Percentiles rank a stretch among this genome's conserved stretches.
Conservation (phyloP, 2,329 filamentous ascomycete species). For the Tolypocladium tropicale region DNA sequence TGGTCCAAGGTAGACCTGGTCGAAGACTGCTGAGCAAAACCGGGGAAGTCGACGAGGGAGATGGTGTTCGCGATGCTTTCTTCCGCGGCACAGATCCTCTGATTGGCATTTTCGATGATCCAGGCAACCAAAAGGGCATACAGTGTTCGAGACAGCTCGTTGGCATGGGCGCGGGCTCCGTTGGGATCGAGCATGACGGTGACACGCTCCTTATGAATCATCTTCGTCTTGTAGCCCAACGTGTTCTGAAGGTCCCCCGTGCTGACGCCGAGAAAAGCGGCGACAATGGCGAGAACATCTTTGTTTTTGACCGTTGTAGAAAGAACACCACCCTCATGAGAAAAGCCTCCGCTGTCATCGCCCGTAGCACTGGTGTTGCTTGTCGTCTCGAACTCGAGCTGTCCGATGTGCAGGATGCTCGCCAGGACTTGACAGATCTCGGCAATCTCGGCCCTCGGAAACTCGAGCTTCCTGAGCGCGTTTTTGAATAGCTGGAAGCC, state of each 20-base stretch:
- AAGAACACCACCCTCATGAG: conserved; percentile 82
- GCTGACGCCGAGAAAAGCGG: conserved; percentile 87
- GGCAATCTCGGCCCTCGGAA: conserved; percentile 84
- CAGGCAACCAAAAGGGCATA: conserved; percentile 92
- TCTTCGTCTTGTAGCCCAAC: conserved; percentile 93
- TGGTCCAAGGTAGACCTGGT: conserved; percentile 85
- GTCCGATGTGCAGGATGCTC: conserved; percentile 91
- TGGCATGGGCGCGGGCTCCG: conserved; percentile 82
- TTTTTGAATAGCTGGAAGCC: conserved; percentile 98
- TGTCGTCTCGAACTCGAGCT: conserved; percentile 83
- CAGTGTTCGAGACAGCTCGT: conserved; percentile 84
- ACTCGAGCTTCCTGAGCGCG: conserved; percentile 85
- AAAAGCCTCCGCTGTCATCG: conserved; percentile 93
- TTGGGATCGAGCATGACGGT: conserved; percentile 94
- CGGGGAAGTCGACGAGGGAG: conserved; percentile 92
- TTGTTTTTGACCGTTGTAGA: conserved; percentile 88
- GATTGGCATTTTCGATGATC: conserved; percentile 87
- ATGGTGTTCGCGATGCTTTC: conserved; percentile 88
- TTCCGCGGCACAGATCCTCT: conserved; percentile 76
- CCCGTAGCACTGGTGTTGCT: conserved; percentile 68
- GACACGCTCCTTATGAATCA: conserved; percentile 90
- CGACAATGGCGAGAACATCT: conserved; percentile 74
- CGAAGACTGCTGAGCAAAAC: conserved; percentile 75
- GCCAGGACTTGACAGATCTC: conserved; percentile 95
- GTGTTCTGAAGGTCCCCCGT: conserved; percentile 75